Percentiles rank a stretch among this genome's conserved stretches.
Evolutionary conservation across 441 rosid genomes (phyloP).

Genomic region (Euphorbia schlechtendalii): DNA sequence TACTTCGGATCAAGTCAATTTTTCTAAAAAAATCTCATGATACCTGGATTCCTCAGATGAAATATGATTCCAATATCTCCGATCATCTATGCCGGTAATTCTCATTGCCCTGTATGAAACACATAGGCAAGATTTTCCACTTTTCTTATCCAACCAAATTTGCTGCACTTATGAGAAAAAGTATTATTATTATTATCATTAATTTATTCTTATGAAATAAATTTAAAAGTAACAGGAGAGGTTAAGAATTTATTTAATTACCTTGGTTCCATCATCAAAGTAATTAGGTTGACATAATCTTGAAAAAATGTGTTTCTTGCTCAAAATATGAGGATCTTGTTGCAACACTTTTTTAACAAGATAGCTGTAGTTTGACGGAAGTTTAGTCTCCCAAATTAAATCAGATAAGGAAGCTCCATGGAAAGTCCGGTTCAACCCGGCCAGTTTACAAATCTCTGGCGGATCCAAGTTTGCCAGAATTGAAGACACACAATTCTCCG

Average conservation of each 20-base stretch:
- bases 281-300: constrained; percentile 40
- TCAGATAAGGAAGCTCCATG: constrained; percentile 68
- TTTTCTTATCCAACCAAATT: constrained; percentile 76
- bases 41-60: constrained; percentile 79
- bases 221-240: background rate
- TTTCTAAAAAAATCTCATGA: background rate
- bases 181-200: background rate
- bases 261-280: constrained; percentile 64
- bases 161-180: constrained; percentile 30
- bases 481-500: constrained; percentile 68
- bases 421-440: constrained; percentile 53
- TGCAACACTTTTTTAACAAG: constrained; percentile 32
- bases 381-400: constrained; percentile 72
- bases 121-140: constrained; percentile 56
- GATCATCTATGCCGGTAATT: constrained; percentile 83
- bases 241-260: constrained; percentile 4
- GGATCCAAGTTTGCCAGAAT: constrained; percentile 58
- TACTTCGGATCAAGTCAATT: too few relatives aligned
- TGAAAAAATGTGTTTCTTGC: constrained; percentile 52
- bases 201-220: background rate
- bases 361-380: constrained; percentile 53
- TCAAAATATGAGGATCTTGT: constrained; percentile 21
- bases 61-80: constrained; percentile 83
- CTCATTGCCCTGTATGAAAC: constrained; percentile 68
- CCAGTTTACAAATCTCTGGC: constrained; percentile 62